Conservation (phyloP, 164 flowering plant species). For the grape (Vitis vinifera) region DNA sequence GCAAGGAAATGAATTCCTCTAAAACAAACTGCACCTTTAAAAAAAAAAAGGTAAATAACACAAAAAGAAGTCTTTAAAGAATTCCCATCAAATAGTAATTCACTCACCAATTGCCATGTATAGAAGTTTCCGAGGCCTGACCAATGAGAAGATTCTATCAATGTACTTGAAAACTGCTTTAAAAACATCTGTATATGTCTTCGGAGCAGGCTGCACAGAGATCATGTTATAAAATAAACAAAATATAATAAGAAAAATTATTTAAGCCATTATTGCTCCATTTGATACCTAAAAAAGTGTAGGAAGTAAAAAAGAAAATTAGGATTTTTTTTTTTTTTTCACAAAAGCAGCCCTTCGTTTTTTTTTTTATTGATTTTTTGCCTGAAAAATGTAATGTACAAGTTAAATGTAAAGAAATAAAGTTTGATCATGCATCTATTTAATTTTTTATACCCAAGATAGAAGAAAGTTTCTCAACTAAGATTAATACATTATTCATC, state of each 20-base stretch:
- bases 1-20: too few relatives aligned
- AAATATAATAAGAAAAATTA: neutral
- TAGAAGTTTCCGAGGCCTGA: constrained; percentile 51
- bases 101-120: constrained; percentile 56
- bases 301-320: neutral
- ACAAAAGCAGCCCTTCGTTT: neutral
- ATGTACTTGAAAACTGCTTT: constrained; percentile 39
- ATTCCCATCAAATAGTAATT: neutral
- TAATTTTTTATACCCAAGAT: too few relatives aligned
- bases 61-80: neutral
- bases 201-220: constrained; percentile 26
- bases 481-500: too few relatives aligned
- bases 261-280: neutral
- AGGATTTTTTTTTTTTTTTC: neutral
- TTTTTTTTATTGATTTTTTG: too few relatives aligned
- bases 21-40: too few relatives aligned
- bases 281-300: neutral
- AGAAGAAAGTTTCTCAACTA: too few relatives aligned
- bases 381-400: too few relatives aligned
- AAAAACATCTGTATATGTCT: constrained; percentile 46
- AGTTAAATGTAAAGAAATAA: too few relatives aligned
- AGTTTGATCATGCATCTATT: too few relatives aligned
- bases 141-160: constrained; percentile 36
- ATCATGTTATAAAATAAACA: neutral
- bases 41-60: too few relatives aligned